phyloP scores from a whole-genome alignment of 371 early-diverging fungal genomes.

The Mortierella sp. region DNA sequence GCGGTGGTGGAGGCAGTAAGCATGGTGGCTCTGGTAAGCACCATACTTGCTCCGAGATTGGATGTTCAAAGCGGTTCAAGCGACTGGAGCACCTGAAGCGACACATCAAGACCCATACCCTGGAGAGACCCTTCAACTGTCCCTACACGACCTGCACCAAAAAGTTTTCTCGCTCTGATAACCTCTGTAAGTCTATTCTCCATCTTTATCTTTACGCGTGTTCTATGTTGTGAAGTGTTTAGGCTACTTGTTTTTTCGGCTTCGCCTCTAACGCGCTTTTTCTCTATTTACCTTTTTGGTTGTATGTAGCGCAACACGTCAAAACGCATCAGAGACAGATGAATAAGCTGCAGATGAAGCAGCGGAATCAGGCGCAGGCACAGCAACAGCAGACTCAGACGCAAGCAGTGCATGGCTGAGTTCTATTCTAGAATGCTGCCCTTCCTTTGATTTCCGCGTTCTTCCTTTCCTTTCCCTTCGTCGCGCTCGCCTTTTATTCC shows the following conservation, averaged over 20 bases:
- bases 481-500: background rate
- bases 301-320: constrained; percentile 65
- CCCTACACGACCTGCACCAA: constrained; percentile 78
- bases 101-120: constrained; percentile 79
- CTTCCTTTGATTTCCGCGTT: too few relatives aligned
- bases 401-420: constrained; percentile 16
- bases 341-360: constrained; percentile 43
- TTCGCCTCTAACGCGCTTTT: background rate
- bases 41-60: constrained; percentile 64
- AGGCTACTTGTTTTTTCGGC: background rate
- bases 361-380: constrained; percentile 47
- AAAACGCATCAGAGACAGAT: constrained; percentile 68
- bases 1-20: constrained; percentile 27
- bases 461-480: background rate
- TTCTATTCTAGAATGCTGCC: background rate
- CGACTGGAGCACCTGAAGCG: constrained; percentile 85
- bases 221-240: background rate
- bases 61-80: constrained; percentile 80
- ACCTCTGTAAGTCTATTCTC: constrained; percentile 56
- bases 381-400: constrained; percentile 35
- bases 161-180: constrained; percentile 86
- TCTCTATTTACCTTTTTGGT: background rate
- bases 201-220: background rate
- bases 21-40: constrained; percentile 61
- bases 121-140: constrained; percentile 78